phyloP scores from a whole-genome alignment of 371 early-diverging fungal species.

The Mortierella sp. region DNA sequence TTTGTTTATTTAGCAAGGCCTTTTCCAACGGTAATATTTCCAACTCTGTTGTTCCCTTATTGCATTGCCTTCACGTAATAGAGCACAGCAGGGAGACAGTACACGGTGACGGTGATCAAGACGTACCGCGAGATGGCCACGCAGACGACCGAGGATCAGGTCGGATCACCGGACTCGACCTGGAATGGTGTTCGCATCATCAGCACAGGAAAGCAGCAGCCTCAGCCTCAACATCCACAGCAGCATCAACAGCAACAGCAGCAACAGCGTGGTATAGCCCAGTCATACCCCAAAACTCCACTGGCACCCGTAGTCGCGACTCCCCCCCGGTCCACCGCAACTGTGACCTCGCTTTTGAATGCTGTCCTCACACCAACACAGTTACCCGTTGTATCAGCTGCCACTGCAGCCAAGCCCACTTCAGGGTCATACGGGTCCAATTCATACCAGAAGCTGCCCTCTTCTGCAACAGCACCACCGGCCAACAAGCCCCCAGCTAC shows the following conservation, averaged over 20 bases:
- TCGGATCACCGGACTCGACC: constrained; percentile 16
- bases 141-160: constrained; percentile 48
- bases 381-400: not conserved
- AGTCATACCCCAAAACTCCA: not conserved
- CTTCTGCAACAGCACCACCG: not conserved
- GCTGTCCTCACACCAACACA: not conserved
- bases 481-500: not conserved
- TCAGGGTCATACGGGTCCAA: not conserved
- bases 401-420: not conserved
- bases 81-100: constrained; percentile 23
- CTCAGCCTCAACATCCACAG: not conserved
- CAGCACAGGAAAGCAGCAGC: not conserved
- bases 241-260: constrained; percentile 2
- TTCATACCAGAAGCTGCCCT: not conserved
- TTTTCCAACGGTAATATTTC: not conserved
- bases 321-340: constrained; percentile 9
- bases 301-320: not conserved
- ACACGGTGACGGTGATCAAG: constrained; percentile 17
- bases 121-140: constrained; percentile 48
- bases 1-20: not conserved
- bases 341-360: constrained; percentile 10
- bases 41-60: not conserved
- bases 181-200: constrained; percentile 34
- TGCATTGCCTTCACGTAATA: not conserved
- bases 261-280: not conserved